phyloP scores from a whole-genome alignment of 495 filamentous ascomycete genomes.

The Aspergillus sclerotioniger region DNA sequence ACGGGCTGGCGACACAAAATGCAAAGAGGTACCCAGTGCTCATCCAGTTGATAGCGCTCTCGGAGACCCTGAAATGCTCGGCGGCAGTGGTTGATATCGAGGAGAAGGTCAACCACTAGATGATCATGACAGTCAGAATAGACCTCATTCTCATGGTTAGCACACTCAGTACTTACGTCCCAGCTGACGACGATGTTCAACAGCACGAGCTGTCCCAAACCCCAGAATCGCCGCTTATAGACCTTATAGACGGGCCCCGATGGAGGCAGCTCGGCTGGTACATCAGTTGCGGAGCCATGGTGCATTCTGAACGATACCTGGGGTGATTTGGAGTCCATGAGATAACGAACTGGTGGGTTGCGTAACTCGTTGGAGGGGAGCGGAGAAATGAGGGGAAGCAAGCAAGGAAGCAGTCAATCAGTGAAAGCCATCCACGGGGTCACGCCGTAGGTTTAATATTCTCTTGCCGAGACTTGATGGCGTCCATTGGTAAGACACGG shows the following conservation, averaged over 20 bases:
- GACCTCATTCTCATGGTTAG: not conserved
- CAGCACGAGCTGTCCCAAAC: conserved; percentile 75
- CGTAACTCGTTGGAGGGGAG: not conserved
- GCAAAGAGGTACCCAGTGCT: conserved; percentile 83
- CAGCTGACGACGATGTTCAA: conserved; percentile 92
- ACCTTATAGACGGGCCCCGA: conserved; percentile 59
- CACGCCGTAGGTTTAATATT: not conserved
- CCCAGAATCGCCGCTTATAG: conserved; percentile 90
- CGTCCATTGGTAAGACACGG: not conserved
- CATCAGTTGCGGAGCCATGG: conserved; percentile 1
- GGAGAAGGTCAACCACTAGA: conserved; percentile 89
- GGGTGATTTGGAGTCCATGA: not conserved
- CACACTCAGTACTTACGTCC: conserved; percentile 67
- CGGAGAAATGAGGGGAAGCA: not conserved
- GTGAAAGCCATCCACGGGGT: not conserved
- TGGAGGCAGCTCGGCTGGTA: conserved; percentile 16
- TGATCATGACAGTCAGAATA: conserved; percentile 7
- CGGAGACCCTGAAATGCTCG: conserved; percentile 68
- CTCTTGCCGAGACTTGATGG: not conserved
- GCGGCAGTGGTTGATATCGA: conserved; percentile 76
- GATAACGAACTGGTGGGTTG: not conserved
- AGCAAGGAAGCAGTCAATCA: not conserved
- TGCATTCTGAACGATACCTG: not conserved
- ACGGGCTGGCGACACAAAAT: conserved; percentile 72
- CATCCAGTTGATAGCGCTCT: conserved; percentile 88